Percentiles rank a stretch among this genome's conserved stretches.
Evolutionary conservation across 768 basidiomycete genomes (phyloP).

Genomic region (Cystobasidium onofrii): DNA sequence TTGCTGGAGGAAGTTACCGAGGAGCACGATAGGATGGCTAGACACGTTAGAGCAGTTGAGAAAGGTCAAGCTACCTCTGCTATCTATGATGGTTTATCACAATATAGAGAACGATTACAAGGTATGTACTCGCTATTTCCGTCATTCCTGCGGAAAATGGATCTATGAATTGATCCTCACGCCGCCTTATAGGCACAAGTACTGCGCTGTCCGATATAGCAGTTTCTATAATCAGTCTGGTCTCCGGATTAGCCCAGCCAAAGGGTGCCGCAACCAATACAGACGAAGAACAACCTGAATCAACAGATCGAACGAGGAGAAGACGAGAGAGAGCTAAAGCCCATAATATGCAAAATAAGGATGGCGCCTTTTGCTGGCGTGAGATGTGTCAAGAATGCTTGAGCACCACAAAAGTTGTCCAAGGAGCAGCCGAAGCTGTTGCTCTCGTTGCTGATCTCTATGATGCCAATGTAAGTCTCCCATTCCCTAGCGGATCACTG

Average conservation of each 20-base stretch:
- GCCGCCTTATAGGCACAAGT: background rate
- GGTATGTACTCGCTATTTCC: background rate
- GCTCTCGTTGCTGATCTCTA: constrained; percentile 69
- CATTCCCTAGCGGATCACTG: too few species aligned
- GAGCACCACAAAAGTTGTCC: constrained; percentile 67
- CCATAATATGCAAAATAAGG: constrained; percentile 52
- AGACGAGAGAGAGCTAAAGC: background rate
- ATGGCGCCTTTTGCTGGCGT: constrained; percentile 81
- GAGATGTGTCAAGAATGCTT: constrained; percentile 62
- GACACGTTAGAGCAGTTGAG: constrained; percentile 25
- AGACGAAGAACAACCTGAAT: background rate
- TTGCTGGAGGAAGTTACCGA: background rate
- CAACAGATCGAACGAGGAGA: background rate
- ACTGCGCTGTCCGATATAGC: background rate
- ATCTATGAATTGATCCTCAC: too few species aligned
- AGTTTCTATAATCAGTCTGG: background rate
- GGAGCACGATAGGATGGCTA: background rate
- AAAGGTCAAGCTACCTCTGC: constrained; percentile 8
- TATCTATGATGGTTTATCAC: background rate
- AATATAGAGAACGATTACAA: constrained; percentile 5
- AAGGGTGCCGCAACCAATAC: background rate
- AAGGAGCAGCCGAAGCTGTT: constrained; percentile 63
- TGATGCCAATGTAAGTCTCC: constrained; percentile 60
- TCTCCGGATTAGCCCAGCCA: constrained; percentile 18
- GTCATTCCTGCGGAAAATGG: too few species aligned